Base-by-base conservation (phyloP, 2,329 filamentous ascomycete species). In the Talaromyces sp. region DNA sequence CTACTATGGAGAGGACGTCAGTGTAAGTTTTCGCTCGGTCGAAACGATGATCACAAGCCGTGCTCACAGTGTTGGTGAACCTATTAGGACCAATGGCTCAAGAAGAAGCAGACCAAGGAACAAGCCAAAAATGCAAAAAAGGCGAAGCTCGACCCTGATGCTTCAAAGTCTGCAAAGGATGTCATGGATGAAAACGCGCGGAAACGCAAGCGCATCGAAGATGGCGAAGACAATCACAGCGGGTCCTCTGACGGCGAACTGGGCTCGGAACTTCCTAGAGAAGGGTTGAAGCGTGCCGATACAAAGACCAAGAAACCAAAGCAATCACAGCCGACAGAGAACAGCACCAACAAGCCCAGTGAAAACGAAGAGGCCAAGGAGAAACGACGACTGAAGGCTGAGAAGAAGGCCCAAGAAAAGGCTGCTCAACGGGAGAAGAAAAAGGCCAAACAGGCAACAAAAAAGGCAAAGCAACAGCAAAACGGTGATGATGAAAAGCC, bases 111-210 rank as follows among this genome's bases (percentile, higher is more conserved):
- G 79, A 94, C 92, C 57, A 96, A 96, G 75, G 90, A 92, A 75
- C 85, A 96, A 76, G 91, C 91, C 63, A 86, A 87, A 65, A 88
- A 89, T 67, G 90, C 92, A 61, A 92, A 92, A 79, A 85, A 89
- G 72, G 91, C 90, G 63, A 98, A 97, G 79, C 84, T 98, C 47
- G 91, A 98, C 70, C 93, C 95, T 30, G 91, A 94, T 67, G 92
- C 92, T 71, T 88, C 89, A 67, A 95, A 96, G 81, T 95, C 87
- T 66, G 94, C 92, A 64, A 94, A 96, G 75, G 93, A 98, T 75
- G 87, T 97, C 64, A 89, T 96, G 86, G 92, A 96, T 68, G 93
- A 96, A 72, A 92, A 90, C 60, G 85, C 84, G 59, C 79, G 79
- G 69, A 96, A 96, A 81, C 86, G 92, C 63, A 96, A 96, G 79